Percentiles rank a stretch among this genome's conserved stretches.
phyloP scores from a whole-genome alignment of 1,284 basidiomycete species.

The Cutaneotrichosporon cavernicola region DNA sequence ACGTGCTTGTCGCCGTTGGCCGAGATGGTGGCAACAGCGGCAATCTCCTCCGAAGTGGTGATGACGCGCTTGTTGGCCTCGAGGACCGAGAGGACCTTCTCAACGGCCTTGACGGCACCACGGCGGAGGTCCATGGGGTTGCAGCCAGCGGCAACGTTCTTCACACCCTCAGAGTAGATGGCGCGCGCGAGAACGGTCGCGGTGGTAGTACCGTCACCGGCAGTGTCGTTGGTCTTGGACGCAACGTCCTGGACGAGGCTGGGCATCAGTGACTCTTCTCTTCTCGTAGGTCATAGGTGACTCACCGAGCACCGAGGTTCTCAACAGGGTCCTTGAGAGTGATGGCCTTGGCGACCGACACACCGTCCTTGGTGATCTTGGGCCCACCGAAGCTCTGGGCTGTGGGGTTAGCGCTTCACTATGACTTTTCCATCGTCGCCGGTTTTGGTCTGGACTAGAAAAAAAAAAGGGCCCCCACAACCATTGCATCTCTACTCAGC shows the following conservation, averaged over 20 bases:
- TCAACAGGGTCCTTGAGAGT: slow-evolving; percentile 97
- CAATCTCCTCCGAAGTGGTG: slow-evolving; percentile 96
- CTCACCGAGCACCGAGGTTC: slow-evolving; percentile 94
- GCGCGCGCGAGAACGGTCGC: slow-evolving; percentile 95
- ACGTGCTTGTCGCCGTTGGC: slow-evolving; percentile 95
- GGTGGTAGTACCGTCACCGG: slow-evolving; percentile 97
- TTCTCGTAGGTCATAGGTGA: slow-evolving; percentile 8
- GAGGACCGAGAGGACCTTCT: slow-evolving; percentile 90
- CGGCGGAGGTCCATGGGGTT: slow-evolving; percentile 99
- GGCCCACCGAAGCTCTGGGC: slow-evolving; percentile 90
- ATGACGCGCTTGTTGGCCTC: slow-evolving; percentile 87
- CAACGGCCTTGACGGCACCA: slow-evolving; percentile 92
- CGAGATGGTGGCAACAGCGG: slow-evolving; percentile 92
- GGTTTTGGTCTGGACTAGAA: too few species aligned
- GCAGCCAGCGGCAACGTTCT: slow-evolving; percentile 97
- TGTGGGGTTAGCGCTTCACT: slow-evolving; percentile 17
- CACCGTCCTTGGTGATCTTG: slow-evolving; percentile 99
- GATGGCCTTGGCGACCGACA: slow-evolving; percentile 95
- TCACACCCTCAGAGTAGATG: slow-evolving; percentile 98
- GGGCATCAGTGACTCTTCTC: slow-evolving; percentile 9
- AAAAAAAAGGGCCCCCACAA: background rate
- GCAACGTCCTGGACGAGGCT: slow-evolving; percentile 95
- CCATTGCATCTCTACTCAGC: background rate
- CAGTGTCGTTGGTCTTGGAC: slow-evolving; percentile 93
- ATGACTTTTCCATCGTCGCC: background rate